These are phyloP conservation scores for Fagopyrum esculentum DNA, from an alignment of 148 eudicot species.

Conservation along the genomic window DNA sequence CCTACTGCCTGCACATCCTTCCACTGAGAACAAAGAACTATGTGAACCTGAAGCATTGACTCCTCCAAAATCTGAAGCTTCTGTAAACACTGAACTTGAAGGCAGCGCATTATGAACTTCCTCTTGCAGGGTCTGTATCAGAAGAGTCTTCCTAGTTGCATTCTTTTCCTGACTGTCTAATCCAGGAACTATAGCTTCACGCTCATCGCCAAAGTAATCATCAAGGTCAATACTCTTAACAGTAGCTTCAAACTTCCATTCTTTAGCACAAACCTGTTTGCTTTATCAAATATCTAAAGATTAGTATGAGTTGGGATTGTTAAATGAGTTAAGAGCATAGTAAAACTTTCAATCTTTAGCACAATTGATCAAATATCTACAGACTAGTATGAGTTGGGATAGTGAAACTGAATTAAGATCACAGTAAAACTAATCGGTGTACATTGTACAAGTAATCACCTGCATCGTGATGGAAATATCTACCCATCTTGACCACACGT, in stretches of 20 bases:
- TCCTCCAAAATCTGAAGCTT: conserved; percentile 20
- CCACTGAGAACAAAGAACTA: conserved; percentile 15
- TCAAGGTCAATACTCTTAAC: conserved; percentile 52
- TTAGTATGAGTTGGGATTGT: conserved; percentile 17
- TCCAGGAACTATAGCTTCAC: conserved; percentile 21
- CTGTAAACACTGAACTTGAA: conserved; percentile 25
- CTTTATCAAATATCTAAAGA: conserved; percentile 35
- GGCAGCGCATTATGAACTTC: conserved; percentile 56
- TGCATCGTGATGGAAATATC: conserved; percentile 46
- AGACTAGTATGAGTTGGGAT: conserved; percentile 24
- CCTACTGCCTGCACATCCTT: conserved; percentile 23
- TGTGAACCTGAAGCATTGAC: conserved; percentile 21
- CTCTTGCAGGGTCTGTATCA: conserved; percentile 49
- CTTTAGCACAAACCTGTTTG: conserved; percentile 64
- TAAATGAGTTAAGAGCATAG: background rate
- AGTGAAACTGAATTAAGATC: background rate
- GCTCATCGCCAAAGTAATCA: conserved; percentile 39
- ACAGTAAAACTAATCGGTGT: background rate
- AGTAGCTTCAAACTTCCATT: conserved; percentile 56
- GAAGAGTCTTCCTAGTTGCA: conserved; percentile 25
- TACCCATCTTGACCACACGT: conserved; percentile 39
- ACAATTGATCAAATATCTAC: conserved; percentile 31
- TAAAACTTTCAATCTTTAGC: conserved; percentile 44
- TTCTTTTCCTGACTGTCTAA: conserved; percentile 22
- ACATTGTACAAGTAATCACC: conserved; percentile 36